These are phyloP conservation scores for Ogataea angusta DNA, from an alignment of 805 yeast species.

Conservation along the genomic window DNA sequence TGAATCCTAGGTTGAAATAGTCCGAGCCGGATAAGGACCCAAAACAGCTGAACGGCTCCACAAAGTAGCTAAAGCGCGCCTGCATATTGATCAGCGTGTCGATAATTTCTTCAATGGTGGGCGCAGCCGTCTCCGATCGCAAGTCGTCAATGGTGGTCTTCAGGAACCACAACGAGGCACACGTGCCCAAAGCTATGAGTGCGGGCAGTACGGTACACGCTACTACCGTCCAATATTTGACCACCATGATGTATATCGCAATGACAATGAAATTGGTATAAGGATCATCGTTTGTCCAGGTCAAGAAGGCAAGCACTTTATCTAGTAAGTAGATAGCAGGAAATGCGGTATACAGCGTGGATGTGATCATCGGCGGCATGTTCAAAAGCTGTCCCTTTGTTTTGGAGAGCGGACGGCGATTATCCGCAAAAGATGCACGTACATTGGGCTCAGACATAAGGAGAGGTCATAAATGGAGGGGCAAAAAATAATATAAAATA, in stretches of 20 bases:
- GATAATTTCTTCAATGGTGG: slow-evolving; percentile 52
- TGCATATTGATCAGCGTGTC: slow-evolving; percentile 45
- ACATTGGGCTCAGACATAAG: slow-evolving; percentile 8
- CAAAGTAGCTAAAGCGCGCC: slow-evolving; percentile 38
- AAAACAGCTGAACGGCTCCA: slow-evolving; percentile 35
- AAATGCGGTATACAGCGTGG: slow-evolving; percentile 44
- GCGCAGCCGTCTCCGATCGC: slow-evolving; percentile 32
- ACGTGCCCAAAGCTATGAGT: slow-evolving; percentile 34
- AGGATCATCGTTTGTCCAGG: slow-evolving; percentile 55
- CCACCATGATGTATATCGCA: slow-evolving; percentile 36
- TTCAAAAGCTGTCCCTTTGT: slow-evolving; percentile 20
- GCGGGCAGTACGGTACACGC: slow-evolving; percentile 39
- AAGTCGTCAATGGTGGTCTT: slow-evolving; percentile 40
- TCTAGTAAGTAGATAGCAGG: slow-evolving; percentile 47
- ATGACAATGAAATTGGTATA: slow-evolving; percentile 44
- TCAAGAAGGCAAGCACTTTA: slow-evolving; percentile 40
- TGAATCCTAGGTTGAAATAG: slow-evolving; percentile 30
- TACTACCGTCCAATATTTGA: slow-evolving; percentile 42
- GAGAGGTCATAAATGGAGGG: slow-evolving; percentile 10
- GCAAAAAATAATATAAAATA: slow-evolving; percentile 2
- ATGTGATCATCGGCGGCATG: slow-evolving; percentile 42
- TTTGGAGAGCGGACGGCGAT: slow-evolving; percentile 16
- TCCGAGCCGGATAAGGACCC: slow-evolving; percentile 20
- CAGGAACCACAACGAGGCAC: slow-evolving; percentile 44
- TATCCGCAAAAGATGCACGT: slow-evolving; percentile 24